Percentiles rank a stretch among this genome's conserved stretches.
These are phyloP conservation scores for Colletotrichum chrysophilum DNA, from an alignment of 2,329 filamentous ascomycete species.

Conservation along the genomic window DNA sequence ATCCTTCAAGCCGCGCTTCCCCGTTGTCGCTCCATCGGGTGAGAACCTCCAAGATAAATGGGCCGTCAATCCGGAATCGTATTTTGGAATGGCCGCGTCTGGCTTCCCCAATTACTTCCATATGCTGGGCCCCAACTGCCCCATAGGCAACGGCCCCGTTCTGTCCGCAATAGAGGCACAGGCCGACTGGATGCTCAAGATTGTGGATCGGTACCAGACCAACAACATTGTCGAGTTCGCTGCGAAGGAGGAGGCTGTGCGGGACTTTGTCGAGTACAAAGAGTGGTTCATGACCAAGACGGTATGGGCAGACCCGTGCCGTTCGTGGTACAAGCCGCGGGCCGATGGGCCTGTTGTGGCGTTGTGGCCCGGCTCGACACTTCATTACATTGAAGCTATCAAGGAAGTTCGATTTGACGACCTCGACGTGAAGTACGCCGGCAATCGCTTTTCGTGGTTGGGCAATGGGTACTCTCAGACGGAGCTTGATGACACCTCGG, in stretches of 20 bases:
- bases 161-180: slow-evolving; percentile 50
- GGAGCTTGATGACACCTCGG: slow-evolving; percentile 42
- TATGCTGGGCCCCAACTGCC: slow-evolving; percentile 45
- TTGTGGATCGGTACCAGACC: slow-evolving; percentile 54
- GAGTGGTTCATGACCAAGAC: slow-evolving; percentile 49
- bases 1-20: slow-evolving; percentile 38
- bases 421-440: slow-evolving; percentile 43
- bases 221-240: slow-evolving; percentile 49
- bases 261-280: slow-evolving; percentile 54
- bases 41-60: slow-evolving; percentile 33
- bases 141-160: slow-evolving; percentile 42
- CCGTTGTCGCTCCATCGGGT: slow-evolving; percentile 48
- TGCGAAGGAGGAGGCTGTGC: slow-evolving; percentile 49
- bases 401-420: slow-evolving; percentile 51
- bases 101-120: slow-evolving; percentile 34
- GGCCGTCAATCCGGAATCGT: slow-evolving; percentile 30
- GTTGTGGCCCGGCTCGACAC: slow-evolving; percentile 34
- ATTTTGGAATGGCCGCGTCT: slow-evolving; percentile 33
- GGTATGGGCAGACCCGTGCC: slow-evolving; percentile 50
- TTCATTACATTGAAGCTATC: slow-evolving; percentile 56
- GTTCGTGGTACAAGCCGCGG: slow-evolving; percentile 24
- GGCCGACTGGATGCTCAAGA: slow-evolving; percentile 54
- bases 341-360: slow-evolving; percentile 11
- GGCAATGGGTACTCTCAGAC: slow-evolving; percentile 48
- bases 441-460: slow-evolving; percentile 43